Evolutionary conservation across 495 filamentous ascomycete genomes (phyloP).

Genomic region (Xylaria nigripes): DNA sequence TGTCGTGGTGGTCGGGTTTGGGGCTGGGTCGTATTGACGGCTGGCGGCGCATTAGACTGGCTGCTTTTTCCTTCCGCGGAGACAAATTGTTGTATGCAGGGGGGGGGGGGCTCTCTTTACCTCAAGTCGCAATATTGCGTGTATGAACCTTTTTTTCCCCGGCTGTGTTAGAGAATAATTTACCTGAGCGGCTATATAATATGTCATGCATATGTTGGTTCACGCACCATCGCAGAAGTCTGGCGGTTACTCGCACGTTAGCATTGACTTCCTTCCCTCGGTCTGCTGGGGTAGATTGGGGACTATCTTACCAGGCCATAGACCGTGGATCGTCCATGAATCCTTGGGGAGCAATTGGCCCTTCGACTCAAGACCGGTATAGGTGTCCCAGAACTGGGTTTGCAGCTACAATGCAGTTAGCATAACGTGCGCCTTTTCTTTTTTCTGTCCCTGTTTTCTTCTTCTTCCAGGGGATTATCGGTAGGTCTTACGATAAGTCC

Average conservation of each 20-base stretch:
- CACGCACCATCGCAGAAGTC: conserved; percentile 24
- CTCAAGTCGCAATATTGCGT: conserved; percentile 49
- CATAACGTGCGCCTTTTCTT: background rate
- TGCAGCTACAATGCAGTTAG: conserved; percentile 15
- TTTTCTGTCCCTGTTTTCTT: background rate
- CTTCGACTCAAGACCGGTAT: conserved; percentile 40
- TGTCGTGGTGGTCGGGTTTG: conserved; percentile 45
- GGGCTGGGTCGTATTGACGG: conserved; percentile 45
- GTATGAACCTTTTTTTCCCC: conserved; percentile 31
- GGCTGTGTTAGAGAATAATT: background rate
- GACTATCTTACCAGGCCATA: conserved; percentile 35
- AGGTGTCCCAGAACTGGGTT: conserved; percentile 48
- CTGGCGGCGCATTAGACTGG: conserved; percentile 2
- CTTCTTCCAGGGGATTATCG: background rate
- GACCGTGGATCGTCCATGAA: conserved; percentile 43
- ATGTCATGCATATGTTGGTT: background rate
- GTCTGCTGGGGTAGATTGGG: background rate
- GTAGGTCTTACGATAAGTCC: conserved; percentile 31
- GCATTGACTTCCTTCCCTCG: background rate
- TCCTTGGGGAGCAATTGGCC: conserved; percentile 40
- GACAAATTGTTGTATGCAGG: no score
- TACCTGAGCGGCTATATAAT: background rate
- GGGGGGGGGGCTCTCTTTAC: conserved; percentile 12
- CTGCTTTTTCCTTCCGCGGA: background rate
- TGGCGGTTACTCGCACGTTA: background rate